Base-by-base conservation (phyloP, 2,329 filamentous ascomycete genomes). In the Penicillium hordei region DNA sequence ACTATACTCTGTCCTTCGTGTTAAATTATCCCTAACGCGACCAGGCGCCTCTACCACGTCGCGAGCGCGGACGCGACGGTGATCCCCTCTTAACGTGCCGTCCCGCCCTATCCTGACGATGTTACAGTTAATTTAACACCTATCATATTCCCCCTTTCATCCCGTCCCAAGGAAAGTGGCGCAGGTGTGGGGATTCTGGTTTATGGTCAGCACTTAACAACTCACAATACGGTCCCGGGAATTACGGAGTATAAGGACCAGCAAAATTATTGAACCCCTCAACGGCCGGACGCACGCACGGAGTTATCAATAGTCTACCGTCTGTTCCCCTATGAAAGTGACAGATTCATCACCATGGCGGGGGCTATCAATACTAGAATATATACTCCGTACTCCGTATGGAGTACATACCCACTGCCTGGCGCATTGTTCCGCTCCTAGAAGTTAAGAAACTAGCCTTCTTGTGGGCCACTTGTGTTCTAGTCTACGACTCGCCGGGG, bases 231-330 rank as follows among this genome's bases (percentile, higher is more conserved):
- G 5, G 33, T 3, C 31, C 29, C 12, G 1, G 31, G 31, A 12
- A 33, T 12, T 5, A 33, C 12, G 15, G 15, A 34, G 6, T 34
- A 23, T 21, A 39, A 54, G 19, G 4, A 25, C 29, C 31, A n/a
- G 36, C 58, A 52, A 36, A 52, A 63, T 53, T 62, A 65, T 65
- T 45, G 60, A 60, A 31, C 51, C 38, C 46, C 36, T 13, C 42
- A 40, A 29, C 36, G 23, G 36, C 42, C 34, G 7, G 10, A 17
- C 8, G 25, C 46, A 51, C 46, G 52, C 45, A 17, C 48, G 19
- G 36, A 31, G 17, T 29, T 52, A 42, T 40, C 34, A 40, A 34
- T 43, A 42, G 39, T 49, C 21, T 51, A 27, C 33, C 34, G 36
- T 44, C 10, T 7, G 19, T 27, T 21, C 21, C 5, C 19, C 29